Evolutionary conservation across 139 green algal species (phyloP), one percentile per base, ranked within the genome.

Genomic region (Chlamydomonas incerta): DNA sequence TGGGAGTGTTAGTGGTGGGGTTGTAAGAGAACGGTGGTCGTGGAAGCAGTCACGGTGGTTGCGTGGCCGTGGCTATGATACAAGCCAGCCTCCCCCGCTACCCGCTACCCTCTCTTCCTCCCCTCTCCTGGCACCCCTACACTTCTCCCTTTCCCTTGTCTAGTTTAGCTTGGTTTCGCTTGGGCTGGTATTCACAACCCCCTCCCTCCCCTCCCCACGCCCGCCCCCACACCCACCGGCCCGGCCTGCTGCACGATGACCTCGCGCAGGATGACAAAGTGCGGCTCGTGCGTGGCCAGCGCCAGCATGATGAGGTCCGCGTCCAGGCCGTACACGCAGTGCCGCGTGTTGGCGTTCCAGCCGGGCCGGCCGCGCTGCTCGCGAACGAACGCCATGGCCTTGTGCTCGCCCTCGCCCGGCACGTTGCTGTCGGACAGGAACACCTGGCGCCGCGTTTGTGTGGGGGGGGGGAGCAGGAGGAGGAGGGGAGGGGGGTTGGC

Each of bases 291-390:
- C n/a, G 94, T 96, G 72, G 94, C 94, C 13, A 89, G 76, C 31
- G 92, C 95, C 47, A 99, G 90, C 96, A 99, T 99, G 94, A 99
- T 99, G 17, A 99, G 94, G 90, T 99, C 98, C 9, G 98, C 98
- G 73, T 99, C 98, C 88, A 99, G 93, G 50, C 98, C 98, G 87
- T 99, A 99, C 84, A 99, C 88, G 85, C 94, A 96, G 93, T 99
- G 97, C 65, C 87, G 62, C 23, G 95, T 98, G 92, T 96, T 96
- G 70, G 97, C 92, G 90, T 99, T 92, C 92, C 93, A 98, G n/a
- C 96, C 95, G 15, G 93, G 91, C 5, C 95, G 91, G 18, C 94
- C 95, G 20, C 98, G 93, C 93, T 99, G 95, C 93, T 97, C 89
- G 9, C 96, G 92, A 72, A 99, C 96, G 91, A 95, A 98, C 13